Evolutionary conservation across 2,329 filamentous ascomycete species (phyloP).

Genomic region (Rhinocladiella mackenziei): DNA sequence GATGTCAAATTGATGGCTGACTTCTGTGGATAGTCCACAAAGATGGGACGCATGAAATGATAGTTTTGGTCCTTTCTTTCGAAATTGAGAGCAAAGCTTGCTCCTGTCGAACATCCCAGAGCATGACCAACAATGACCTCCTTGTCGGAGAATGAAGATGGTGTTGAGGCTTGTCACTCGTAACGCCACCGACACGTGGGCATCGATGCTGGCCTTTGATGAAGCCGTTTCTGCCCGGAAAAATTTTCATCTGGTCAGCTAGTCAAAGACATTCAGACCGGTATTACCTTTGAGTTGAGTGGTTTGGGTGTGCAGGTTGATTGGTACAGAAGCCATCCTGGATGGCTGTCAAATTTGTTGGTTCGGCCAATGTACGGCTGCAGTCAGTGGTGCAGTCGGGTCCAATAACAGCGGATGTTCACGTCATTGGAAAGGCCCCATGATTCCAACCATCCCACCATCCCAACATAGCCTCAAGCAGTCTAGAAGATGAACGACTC

Average conservation of each 20-base stretch:
- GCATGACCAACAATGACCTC: not conserved
- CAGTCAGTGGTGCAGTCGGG: not conserved
- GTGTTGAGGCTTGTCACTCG: not conserved
- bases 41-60: too few species aligned
- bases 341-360: conserved; percentile 5
- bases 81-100: not conserved
- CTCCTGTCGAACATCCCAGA: not conserved
- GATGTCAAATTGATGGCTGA: conserved; percentile 20
- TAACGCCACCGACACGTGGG: not conserved
- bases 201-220: too few species aligned
- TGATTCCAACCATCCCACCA: not conserved
- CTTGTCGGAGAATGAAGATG: not conserved
- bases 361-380: conserved; percentile 8
- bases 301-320: too few species aligned
- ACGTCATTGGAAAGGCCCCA: not conserved
- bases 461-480: not conserved
- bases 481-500: conserved; percentile 4
- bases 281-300: too few species aligned
- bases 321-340: not conserved
- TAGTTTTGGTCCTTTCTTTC: too few species aligned
- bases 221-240: too few species aligned
- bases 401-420: conserved; percentile 5
- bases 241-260: too few species aligned
- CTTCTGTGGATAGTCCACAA: not conserved
- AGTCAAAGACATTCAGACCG: too few species aligned